Evolutionary conservation across 202 grass and related monocot genomes (phyloP).

Genomic region (Digitaria exilis): DNA sequence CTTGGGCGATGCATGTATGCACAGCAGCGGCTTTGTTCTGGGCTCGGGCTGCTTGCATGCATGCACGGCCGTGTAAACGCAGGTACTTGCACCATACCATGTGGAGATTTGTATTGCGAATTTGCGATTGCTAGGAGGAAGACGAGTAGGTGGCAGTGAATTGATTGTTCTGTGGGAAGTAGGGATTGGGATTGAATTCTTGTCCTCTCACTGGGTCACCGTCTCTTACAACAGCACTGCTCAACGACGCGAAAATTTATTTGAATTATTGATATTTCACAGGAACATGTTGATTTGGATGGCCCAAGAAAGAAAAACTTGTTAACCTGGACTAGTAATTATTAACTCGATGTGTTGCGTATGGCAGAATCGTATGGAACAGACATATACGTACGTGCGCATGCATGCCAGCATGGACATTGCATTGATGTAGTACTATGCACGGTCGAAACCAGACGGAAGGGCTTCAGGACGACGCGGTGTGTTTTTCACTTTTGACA

Average conservation of each 20-base stretch:
- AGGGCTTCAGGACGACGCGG: not conserved
- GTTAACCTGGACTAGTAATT: no score
- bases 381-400: no score
- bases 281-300: no score
- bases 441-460: not conserved
- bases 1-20: not conserved
- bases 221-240: not conserved
- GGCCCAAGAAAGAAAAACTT: no score
- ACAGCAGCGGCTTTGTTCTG: not conserved
- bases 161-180: constrained; percentile 19
- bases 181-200: constrained; percentile 5
- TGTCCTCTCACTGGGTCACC: constrained; percentile 7
- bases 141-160: constrained; percentile 23
- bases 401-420: no score
- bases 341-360: no score
- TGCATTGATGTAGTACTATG: not conserved
- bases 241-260: no score
- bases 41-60: no score
- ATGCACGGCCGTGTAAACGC: not conserved
- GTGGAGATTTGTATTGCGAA: not conserved
- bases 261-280: no score
- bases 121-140: not conserved
- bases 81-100: constrained; percentile 20
- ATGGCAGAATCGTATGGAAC: no score
- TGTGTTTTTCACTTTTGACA: constrained; percentile 2